Evolutionary conservation across 495 filamentous ascomycete species (phyloP).

Genomic region (Penicillium maclennaniae): DNA sequence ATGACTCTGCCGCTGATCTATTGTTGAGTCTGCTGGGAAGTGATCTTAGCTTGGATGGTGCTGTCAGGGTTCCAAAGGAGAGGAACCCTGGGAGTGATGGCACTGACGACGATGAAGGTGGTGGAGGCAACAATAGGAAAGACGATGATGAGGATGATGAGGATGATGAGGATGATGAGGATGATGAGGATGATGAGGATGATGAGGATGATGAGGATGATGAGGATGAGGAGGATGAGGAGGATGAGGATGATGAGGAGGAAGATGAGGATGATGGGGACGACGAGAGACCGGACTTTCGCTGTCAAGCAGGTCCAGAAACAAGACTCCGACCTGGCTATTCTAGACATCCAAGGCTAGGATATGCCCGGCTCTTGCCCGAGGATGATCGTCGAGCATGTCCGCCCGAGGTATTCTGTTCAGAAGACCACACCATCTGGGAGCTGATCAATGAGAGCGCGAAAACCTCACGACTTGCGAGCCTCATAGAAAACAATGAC

Average conservation of each 20-base stretch:
- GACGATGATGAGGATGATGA: constrained; percentile 29
- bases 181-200: background rate
- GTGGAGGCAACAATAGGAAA: too few relatives aligned
- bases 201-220: background rate
- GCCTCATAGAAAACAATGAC: constrained; percentile 64
- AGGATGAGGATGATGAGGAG: background rate
- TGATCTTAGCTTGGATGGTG: background rate
- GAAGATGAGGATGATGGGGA: background rate
- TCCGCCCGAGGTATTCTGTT: background rate
- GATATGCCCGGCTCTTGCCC: background rate
- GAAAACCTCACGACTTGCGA: constrained; percentile 69
- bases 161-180: constrained; percentile 11
- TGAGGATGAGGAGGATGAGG: background rate
- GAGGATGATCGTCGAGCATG: background rate
- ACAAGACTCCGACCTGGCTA: too few relatives aligned
- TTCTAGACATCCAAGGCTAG: too few relatives aligned
- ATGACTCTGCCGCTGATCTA: background rate
- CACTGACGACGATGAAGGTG: background rate
- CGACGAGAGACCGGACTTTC: constrained; percentile 16
- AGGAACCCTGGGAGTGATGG: constrained; percentile 19
- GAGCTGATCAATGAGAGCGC: constrained; percentile 68
- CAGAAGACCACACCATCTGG: constrained; percentile 66
- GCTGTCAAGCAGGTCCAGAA: constrained; percentile 4
- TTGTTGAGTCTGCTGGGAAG: background rate
- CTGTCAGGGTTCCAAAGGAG: background rate